Percentiles rank a stretch among this genome's conserved stretches.
Conservation (phyloP, 148 eudicot genomes). For the Fagopyrum tataricum region DNA sequence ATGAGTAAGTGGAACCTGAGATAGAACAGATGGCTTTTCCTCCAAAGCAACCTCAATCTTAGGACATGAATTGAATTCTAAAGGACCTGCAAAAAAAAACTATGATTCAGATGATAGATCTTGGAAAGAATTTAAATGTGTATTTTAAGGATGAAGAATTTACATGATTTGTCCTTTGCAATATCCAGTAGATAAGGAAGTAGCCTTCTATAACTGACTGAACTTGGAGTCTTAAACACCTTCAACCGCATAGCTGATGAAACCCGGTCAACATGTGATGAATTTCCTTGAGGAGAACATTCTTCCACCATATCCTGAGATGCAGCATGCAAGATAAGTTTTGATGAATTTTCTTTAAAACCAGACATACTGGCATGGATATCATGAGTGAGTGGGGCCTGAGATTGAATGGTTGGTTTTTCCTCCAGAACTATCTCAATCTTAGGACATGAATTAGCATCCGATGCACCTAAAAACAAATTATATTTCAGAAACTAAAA, state of each 20-base stretch:
- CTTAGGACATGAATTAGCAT: slow-evolving; percentile 14
- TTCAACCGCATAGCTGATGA: slow-evolving; percentile 24
- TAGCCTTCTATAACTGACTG: slow-evolving; percentile 51
- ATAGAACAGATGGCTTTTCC: slow-evolving; percentile 12
- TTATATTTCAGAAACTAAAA: background rate
- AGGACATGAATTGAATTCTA: slow-evolving; percentile 14
- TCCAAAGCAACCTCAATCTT: slow-evolving; percentile 20
- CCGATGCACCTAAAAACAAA: slow-evolving; percentile 28
- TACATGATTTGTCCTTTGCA: slow-evolving; percentile 34
- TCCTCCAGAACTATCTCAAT: slow-evolving; percentile 21
- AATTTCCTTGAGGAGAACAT: slow-evolving; percentile 10
- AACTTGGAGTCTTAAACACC: slow-evolving; percentile 38
- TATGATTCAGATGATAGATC: background rate
- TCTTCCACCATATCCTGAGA: slow-evolving; percentile 15
- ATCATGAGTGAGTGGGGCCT: slow-evolving; percentile 15
- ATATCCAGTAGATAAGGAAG: slow-evolving; percentile 52
- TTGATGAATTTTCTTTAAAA: slow-evolving; percentile 18
- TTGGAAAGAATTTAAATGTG: background rate
- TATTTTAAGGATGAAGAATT: slow-evolving; percentile 4
- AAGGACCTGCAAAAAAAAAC: slow-evolving; percentile 27
- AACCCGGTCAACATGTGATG: slow-evolving; percentile 12
- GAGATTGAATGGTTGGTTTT: slow-evolving; percentile 2
- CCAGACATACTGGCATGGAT: background rate
- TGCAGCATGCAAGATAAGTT: background rate
- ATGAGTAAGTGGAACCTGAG: slow-evolving; percentile 11